Evolutionary conservation across 2,329 filamentous ascomycete genomes (phyloP).

Genomic region (Cladosporium cucumerinum): DNA sequence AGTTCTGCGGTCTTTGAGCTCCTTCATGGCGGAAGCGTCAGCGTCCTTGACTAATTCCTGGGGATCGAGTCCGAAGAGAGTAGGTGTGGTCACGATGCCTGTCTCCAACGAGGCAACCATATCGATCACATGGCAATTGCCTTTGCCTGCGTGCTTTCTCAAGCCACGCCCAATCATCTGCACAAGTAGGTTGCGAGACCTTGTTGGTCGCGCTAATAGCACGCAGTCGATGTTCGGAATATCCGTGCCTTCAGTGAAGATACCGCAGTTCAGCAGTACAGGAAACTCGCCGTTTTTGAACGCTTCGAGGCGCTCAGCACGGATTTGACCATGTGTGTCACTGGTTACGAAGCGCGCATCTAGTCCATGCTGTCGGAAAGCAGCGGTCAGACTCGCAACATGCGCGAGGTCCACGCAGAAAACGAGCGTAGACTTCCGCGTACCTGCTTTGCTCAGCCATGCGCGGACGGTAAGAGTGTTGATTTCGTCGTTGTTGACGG

Average conservation of each 20-base stretch:
- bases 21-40: conserved; percentile 59
- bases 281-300: conserved; percentile 77
- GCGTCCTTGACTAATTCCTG: conserved; percentile 68
- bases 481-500: conserved; percentile 74
- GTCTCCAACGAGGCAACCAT: conserved; percentile 83
- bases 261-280: conserved; percentile 88
- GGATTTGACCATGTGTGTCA: conserved; percentile 66
- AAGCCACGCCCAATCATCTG: conserved; percentile 98
- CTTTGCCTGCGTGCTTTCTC: conserved; percentile 74
- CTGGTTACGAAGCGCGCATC: conserved; percentile 87
- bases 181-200: conserved; percentile 86
- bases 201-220: conserved; percentile 79
- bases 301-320: conserved; percentile 66
- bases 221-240: conserved; percentile 97
- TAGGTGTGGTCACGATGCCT: conserved; percentile 78
- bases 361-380: conserved; percentile 72
- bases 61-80: conserved; percentile 88
- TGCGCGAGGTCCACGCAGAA: conserved; percentile 93
- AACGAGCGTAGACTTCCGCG: conserved; percentile 78
- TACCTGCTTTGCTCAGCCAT: conserved; percentile 74
- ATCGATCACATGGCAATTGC: conserved; percentile 91
- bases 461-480: conserved; percentile 83
- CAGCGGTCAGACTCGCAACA: conserved; percentile 68
- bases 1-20: conserved; percentile 48
- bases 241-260: conserved; percentile 96